phyloP scores from a whole-genome alignment of 768 basidiomycete genomes.

The Artomyces pyxidatus region DNA sequence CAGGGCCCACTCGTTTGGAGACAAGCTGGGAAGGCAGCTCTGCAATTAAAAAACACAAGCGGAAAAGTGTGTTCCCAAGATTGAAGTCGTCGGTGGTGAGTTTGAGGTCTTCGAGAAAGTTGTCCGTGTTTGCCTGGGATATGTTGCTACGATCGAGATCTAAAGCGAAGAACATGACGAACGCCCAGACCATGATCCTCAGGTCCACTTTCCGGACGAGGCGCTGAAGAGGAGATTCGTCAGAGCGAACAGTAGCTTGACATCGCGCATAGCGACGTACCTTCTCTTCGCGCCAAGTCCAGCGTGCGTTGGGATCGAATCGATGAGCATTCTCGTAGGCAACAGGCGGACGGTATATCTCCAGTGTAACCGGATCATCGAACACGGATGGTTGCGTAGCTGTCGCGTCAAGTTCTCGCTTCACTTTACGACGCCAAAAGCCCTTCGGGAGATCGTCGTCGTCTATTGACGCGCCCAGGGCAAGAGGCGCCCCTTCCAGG shows the following conservation, averaged over 20 bases:
- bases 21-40: conserved; percentile 64
- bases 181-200: conserved; percentile 53
- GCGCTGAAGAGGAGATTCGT: conserved; percentile 28
- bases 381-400: conserved; percentile 59
- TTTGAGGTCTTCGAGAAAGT: conserved; percentile 52
- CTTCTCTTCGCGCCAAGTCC: conserved; percentile 66
- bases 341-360: conserved; percentile 44
- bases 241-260: too few species aligned
- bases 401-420: conserved; percentile 38
- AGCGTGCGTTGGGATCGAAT: conserved; percentile 57
- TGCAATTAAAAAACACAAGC: conserved; percentile 28
- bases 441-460: conserved; percentile 16
- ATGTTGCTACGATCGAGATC: conserved; percentile 56
- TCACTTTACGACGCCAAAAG: conserved; percentile 24
- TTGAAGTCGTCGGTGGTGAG: conserved; percentile 61
- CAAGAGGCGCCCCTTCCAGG: conserved; percentile 9
- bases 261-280: too few species aligned
- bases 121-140: conserved; percentile 61
- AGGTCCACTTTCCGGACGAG: conserved; percentile 54
- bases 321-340: conserved; percentile 54
- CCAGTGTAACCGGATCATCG: conserved; percentile 43
- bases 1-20: conserved; percentile 60
- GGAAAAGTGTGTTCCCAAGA: conserved; percentile 52
- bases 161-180: conserved; percentile 55
- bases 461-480: conserved; percentile 7